Evolutionary conservation across 306 rosid genomes (phyloP).

Genomic region (Astragalus glycyphyllos): DNA sequence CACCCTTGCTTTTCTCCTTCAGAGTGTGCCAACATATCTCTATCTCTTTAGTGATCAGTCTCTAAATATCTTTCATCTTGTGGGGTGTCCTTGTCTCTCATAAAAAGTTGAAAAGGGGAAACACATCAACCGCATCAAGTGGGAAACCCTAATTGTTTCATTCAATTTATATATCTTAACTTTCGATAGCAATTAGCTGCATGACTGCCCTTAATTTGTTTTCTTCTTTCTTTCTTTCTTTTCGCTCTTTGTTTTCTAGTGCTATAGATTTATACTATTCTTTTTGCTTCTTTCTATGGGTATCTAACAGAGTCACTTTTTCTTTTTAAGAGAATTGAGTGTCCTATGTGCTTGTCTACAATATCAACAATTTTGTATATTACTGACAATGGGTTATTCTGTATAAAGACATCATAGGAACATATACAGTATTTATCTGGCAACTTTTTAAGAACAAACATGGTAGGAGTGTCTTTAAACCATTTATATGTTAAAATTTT

Average conservation of each 20-base stretch:
- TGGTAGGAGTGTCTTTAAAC: neutral
- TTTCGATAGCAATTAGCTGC: conserved; percentile 37
- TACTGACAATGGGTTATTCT: conserved; percentile 18
- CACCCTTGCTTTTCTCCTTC: conserved; percentile 9
- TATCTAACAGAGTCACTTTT: conserved; percentile 37
- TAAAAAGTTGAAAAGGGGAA: conserved; percentile 44
- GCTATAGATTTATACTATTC: conserved; percentile 31
- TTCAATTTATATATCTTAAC: conserved; percentile 42
- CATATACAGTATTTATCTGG: neutral
- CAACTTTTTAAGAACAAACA: neutral
- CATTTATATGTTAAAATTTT: neutral
- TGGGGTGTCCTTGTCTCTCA: conserved; percentile 49
- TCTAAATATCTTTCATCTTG: conserved; percentile 42
- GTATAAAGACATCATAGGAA: conserved; percentile 12
- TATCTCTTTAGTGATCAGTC: conserved; percentile 3
- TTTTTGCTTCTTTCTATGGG: conserved; percentile 42
- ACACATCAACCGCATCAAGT: conserved; percentile 45
- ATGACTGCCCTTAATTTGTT: conserved; percentile 40
- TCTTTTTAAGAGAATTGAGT: conserved; percentile 33
- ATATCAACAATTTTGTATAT: conserved; percentile 32
- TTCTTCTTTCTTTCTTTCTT: conserved; percentile 41
- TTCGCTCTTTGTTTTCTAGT: conserved; percentile 40
- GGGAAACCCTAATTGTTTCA: conserved; percentile 30
- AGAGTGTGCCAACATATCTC: conserved; percentile 35
- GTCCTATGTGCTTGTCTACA: conserved; percentile 46